Evolutionary conservation across 2,329 filamentous ascomycete species (phyloP), one percentile per base, ranked within the genome.

Genomic region (Torrubiella hemipterigena): DNA sequence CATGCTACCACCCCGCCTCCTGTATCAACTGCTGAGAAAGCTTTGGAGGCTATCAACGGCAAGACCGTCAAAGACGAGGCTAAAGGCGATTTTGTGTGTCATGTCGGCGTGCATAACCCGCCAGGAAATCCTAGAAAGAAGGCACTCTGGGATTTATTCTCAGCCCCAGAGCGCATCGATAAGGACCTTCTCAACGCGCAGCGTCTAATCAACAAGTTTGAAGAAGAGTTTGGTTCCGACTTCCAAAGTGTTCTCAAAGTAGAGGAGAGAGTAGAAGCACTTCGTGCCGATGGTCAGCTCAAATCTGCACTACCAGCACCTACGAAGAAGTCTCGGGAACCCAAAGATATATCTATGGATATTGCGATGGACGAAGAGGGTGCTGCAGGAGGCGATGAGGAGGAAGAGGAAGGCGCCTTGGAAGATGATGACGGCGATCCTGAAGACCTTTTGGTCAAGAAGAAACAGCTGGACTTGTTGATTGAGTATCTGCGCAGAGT

Each of bases 401-500:
- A 91, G 36, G 85, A 86, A 37, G 80, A 77, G 13, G 78, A 79
- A 28, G 69, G 78, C 24, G 74, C 85, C 37, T 84, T 91, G 31
- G 86, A 94, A 38, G 69, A 82, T 37, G 81, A 85, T 34, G 89
- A 95, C 39, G 69, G 78, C 20, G 89, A 98, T 44, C 85, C 93
- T 46, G 85, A 94, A 49, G 85, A 95, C 24, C 64, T 95, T 23
- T 56, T 95, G 33, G 71, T 78, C 24, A 91, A 93, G 67, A 96
- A 96, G 71, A 96, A 98, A 66, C 87, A 91, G 49, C 73, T 98
- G 30, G 91, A 98, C 57, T 67, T 98, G 21, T 69, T 94, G 54
- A 91, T 96, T 32, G 91, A 98, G 59, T 98, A 98, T 53, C 69
- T 98, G 37, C 85, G 91, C 31, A 79, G 91, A 12, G 91, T 98